phyloP scores from a whole-genome alignment of 805 yeast species.

The Tetrapisispora nanseiensis region DNA sequence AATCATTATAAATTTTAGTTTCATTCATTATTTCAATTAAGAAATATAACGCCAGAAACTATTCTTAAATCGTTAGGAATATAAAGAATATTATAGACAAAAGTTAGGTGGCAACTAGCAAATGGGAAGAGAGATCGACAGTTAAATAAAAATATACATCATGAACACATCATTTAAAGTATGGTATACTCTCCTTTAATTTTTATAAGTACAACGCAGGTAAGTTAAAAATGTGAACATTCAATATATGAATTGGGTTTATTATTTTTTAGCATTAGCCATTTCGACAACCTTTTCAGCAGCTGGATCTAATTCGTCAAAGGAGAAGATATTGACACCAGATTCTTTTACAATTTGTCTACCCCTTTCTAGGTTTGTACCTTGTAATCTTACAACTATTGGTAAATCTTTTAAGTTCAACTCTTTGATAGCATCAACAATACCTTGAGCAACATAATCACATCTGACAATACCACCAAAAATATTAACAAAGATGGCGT shows the following conservation, averaged over 20 bases:
- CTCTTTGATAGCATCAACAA: conserved; percentile 88
- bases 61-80: neutral
- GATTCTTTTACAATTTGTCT: conserved; percentile 76
- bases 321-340: conserved; percentile 75
- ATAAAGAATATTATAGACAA: neutral
- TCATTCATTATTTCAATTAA: too few species aligned
- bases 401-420: conserved; percentile 77
- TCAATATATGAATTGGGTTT: too few species aligned
- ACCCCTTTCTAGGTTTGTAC: conserved; percentile 89
- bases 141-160: too few species aligned
- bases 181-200: too few species aligned
- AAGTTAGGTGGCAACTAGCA: neutral
- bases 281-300: conserved; percentile 89
- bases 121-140: neutral
- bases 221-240: too few species aligned
- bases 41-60: neutral
- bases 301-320: conserved; percentile 91
- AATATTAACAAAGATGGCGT: conserved; percentile 94
- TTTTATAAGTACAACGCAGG: too few species aligned
- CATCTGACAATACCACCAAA: conserved; percentile 99
- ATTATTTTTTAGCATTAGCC: conserved; percentile 31
- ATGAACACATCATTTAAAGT: too few species aligned
- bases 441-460: conserved; percentile 96
- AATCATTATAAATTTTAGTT: too few species aligned
- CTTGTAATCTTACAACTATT: conserved; percentile 96